A percentile compares a stretch with the other conserved stretches of the same genome.
Evolutionary conservation across 352 stramenopile species (phyloP).

Genomic region (Phytophthora multivora): DNA sequence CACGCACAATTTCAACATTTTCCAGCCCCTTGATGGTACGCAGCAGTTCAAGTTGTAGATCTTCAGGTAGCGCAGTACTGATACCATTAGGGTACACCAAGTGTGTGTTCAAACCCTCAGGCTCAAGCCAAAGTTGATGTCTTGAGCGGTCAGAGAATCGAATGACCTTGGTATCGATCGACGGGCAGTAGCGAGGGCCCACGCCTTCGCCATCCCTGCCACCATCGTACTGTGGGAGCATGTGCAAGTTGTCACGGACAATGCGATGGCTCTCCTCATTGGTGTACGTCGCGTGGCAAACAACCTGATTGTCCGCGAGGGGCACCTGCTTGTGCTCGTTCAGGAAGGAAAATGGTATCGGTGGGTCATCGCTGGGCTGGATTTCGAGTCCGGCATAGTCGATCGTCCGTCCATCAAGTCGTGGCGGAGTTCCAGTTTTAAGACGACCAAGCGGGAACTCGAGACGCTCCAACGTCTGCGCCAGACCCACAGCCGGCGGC

Average conservation of each 20-base stretch:
- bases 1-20: slow-evolving; percentile 94
- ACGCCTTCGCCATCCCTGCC: slow-evolving; percentile 70
- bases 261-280: slow-evolving; percentile 96
- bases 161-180: slow-evolving; percentile 96
- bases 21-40: slow-evolving; percentile 96
- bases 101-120: slow-evolving; percentile 96
- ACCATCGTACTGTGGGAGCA: slow-evolving; percentile 93
- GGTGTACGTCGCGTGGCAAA: slow-evolving; percentile 96
- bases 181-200: slow-evolving; percentile 95
- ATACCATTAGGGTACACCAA: slow-evolving; percentile 99
- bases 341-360: slow-evolving; percentile 95
- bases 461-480: slow-evolving; percentile 92
- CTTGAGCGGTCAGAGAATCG: slow-evolving; percentile 77
- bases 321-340: slow-evolving; percentile 73
- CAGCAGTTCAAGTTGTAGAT: slow-evolving; percentile 96
- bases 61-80: slow-evolving; percentile 89
- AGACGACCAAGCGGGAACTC: slow-evolving; percentile 94
- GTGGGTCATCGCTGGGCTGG: slow-evolving; percentile 93
- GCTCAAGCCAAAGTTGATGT: slow-evolving; percentile 97
- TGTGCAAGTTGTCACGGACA: slow-evolving; percentile 93
- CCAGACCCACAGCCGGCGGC: slow-evolving; percentile 94
- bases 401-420: slow-evolving; percentile 96
- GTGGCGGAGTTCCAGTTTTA: slow-evolving; percentile 97
- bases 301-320: slow-evolving; percentile 81
- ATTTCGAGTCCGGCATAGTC: slow-evolving; percentile 91